These are phyloP conservation scores for Phytophthora kernoviae DNA, from an alignment of 352 stramenopile species.

Conservation along the genomic window DNA sequence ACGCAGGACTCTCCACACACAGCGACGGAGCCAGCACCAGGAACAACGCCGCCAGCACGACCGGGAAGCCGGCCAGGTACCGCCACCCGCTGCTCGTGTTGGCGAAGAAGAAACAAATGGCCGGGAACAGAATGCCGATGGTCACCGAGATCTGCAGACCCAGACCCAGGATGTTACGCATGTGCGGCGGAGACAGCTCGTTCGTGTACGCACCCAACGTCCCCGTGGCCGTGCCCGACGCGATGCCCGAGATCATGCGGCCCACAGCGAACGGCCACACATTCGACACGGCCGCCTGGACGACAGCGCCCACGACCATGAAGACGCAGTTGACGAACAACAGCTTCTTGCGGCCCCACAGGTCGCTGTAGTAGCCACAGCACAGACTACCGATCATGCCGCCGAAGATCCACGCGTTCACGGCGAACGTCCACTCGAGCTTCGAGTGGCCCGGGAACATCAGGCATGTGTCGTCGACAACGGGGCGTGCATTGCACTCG, in stretches of 20 bases:
- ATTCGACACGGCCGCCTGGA: conserved; percentile 28
- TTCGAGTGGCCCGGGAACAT: conserved; percentile 19
- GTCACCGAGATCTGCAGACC: conserved; percentile 30
- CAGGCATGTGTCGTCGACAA: conserved; percentile 11
- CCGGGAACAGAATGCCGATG: conserved; percentile 27
- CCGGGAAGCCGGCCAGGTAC: conserved; percentile 40
- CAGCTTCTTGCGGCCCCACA: conserved; percentile 31
- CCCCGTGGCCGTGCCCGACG: conserved; percentile 14
- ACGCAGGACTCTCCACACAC: conserved; percentile 48
- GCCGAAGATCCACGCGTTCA: conserved; percentile 50
- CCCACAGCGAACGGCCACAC: conserved; percentile 24
- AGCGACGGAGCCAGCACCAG: conserved; percentile 38
- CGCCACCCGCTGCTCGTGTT: conserved; percentile 18
- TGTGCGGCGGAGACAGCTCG: conserved; percentile 17
- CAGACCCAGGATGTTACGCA: conserved; percentile 31
- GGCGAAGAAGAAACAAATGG: conserved; percentile 21
- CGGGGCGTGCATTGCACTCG: conserved; percentile 31
- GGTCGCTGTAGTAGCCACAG: conserved; percentile 36
- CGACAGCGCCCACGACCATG: conserved; percentile 34
- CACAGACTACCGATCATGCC: conserved; percentile 52
- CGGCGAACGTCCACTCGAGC: conserved; percentile 24
- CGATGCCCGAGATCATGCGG: conserved; percentile 14
- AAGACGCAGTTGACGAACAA: conserved; percentile 33
- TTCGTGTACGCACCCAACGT: conserved; percentile 21
- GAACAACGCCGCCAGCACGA: conserved; percentile 31